Base-by-base conservation (phyloP, 164 flowering plant species). In the Tinospora cordifolia region DNA sequence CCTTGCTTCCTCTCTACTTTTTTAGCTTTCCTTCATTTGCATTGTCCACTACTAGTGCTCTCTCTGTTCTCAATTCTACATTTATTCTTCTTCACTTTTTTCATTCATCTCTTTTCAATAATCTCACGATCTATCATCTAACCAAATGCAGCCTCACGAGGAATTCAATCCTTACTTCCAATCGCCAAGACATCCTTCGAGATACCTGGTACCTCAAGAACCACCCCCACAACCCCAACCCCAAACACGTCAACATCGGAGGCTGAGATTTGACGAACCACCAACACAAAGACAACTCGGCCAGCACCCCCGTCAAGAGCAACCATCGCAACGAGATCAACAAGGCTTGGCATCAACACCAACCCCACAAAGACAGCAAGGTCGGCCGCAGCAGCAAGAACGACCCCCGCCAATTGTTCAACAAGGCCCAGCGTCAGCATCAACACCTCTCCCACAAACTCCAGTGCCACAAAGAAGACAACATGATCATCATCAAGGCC, bases 161-260 rank as follows among this genome's bases (percentile, higher is more conserved):
- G 90, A 86, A 67, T 74, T 79, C 71, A 88, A 86, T 72, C 90
- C 88, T 27, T 81, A 88, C 68, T 86, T 86, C 46, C 62, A 30
- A 19, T 25, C 60, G 13, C 12, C 27, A 9, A 12, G 17, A 65
- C 67, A 0, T 21, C 69, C 1, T 19, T 8, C 24, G 60, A 3
- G 60, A 24, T 21, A 8, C 21, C 60, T n/a, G 59, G 21, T 17
- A 54, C 60, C 60, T 54, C 60, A 54, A 41, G 46, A 41, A 41
- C 46, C 11, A 41, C 13, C 46, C 0, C 36, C 1, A 4, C 36
- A 30, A 1, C 36, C 1, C n/a, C 21, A 54, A 54, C 24, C 36
- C 1, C 36, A 1, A 30, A 30, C 36, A 30, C 59, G 59, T 15
- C 59, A 17, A 4, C 22, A 54, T 0, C 22, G 60, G 24, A n/a